Conservation (phyloP, 179 eudicot genomes). For the Silene coronaria region DNA sequence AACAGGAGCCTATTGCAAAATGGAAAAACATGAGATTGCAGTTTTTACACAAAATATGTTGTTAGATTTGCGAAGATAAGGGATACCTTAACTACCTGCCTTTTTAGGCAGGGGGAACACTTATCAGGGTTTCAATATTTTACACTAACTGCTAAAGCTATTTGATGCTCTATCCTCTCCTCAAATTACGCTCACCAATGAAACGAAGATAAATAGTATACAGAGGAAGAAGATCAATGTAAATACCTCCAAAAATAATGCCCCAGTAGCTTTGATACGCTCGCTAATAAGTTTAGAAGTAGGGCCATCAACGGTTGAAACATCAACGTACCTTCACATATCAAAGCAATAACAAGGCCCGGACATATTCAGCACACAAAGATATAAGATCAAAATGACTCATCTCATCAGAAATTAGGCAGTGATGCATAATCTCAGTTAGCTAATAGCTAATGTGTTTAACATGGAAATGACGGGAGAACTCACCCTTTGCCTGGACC, state of each 20-base stretch:
- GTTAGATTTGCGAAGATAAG: neutral
- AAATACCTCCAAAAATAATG: constrained; percentile 80
- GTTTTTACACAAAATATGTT: neutral
- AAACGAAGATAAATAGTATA: neutral
- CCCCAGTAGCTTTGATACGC: constrained; percentile 66
- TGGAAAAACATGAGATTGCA: constrained; percentile 10
- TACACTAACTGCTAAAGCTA: neutral
- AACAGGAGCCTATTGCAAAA: constrained; percentile 74
- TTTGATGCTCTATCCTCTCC: neutral
- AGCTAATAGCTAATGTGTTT: neutral
- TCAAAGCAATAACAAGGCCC: constrained; percentile 18
- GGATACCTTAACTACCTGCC: no score
- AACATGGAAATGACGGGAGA: neutral
- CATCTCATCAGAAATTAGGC: no score
- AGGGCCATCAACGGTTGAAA: constrained; percentile 87
- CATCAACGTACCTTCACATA: constrained; percentile 71
- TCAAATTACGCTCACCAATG: neutral
- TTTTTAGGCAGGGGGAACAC: neutral
- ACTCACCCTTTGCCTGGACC: constrained; percentile 89
- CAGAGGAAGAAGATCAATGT: neutral
- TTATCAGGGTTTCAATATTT: neutral
- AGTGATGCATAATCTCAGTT: neutral
- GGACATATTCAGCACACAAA: neutral
- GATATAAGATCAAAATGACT: neutral
- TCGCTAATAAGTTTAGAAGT: constrained; percentile 66